A percentile compares a stretch with the other conserved stretches of the same genome.
phyloP scores from a whole-genome alignment of 768 basidiomycete genomes.

The Hortiboletus campestris region DNA sequence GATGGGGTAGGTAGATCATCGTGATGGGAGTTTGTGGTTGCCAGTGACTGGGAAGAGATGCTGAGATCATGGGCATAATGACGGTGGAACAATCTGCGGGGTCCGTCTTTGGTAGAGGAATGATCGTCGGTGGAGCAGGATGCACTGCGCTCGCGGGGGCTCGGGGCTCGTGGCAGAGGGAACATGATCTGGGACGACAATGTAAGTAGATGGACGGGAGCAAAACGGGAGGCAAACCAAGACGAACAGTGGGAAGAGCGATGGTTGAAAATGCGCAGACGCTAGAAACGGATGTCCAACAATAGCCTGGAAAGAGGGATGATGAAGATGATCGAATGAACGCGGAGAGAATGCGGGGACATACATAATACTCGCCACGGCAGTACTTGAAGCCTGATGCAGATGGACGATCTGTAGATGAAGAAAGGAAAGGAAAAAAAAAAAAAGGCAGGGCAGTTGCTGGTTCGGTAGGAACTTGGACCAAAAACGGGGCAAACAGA shows the following conservation, averaged over 20 bases:
- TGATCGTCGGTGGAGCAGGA: conserved; percentile 22
- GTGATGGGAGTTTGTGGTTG: conserved; percentile 5
- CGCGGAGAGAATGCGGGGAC: conserved; percentile 1
- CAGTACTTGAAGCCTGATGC: neutral
- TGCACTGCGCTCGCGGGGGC: conserved; percentile 11
- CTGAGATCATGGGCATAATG: conserved; percentile 11
- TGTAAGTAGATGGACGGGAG: neutral
- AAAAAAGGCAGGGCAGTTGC: neutral
- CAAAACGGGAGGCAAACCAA: neutral
- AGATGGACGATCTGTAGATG: conserved; percentile 1
- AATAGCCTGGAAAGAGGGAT: conserved; percentile 14
- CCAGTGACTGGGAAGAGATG: conserved; percentile 21
- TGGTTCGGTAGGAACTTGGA: neutral
- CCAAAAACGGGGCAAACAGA: conserved; percentile 15
- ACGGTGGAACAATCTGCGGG: conserved; percentile 14
- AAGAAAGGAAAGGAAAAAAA: neutral
- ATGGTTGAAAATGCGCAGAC: conserved; percentile 2
- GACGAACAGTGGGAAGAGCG: neutral
- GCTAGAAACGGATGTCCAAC: conserved; percentile 17
- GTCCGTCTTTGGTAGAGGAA: conserved; percentile 1
- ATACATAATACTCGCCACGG: conserved; percentile 19
- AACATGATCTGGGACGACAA: conserved; percentile 18
- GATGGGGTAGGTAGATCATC: conserved; percentile 11
- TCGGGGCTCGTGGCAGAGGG: neutral
- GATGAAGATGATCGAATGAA: conserved; percentile 1